These are phyloP conservation scores for Polytrichum formosum DNA, from an alignment of 225 moss, liverwort and hornwort species.

Conservation along the genomic window DNA sequence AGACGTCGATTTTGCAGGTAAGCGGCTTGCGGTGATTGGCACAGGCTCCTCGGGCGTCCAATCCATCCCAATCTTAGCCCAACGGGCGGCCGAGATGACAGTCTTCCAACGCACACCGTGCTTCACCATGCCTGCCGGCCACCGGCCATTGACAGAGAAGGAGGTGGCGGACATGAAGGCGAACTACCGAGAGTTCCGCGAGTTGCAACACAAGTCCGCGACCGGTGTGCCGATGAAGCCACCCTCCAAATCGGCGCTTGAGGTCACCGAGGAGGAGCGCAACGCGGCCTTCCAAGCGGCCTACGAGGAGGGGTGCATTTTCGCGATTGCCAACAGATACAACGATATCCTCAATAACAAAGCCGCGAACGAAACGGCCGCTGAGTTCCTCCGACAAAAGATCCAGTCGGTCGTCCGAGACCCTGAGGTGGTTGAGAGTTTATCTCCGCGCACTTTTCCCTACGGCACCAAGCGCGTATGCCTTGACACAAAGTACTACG, in stretches of 20 bases:
- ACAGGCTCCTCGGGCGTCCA: conserved; percentile 48
- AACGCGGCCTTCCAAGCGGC: conserved; percentile 12
- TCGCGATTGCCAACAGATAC: conserved; percentile 3
- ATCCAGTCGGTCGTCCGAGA: conserved; percentile 13
- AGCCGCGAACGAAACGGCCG: conserved; percentile 26
- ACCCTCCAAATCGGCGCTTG: conserved; percentile 20
- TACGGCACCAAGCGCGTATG: conserved; percentile 20
- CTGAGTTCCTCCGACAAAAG: conserved; percentile 28
- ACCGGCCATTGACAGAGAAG: conserved; percentile 13
- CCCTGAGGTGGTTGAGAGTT: not conserved
- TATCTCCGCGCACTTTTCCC: not conserved
- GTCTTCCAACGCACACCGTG: conserved; percentile 55
- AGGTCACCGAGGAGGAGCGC: conserved; percentile 19
- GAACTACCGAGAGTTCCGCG: conserved; percentile 5
- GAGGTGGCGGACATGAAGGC: conserved; percentile 19
- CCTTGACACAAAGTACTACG: conserved; percentile 11
- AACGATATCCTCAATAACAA: conserved; percentile 10
- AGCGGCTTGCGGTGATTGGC: conserved; percentile 44
- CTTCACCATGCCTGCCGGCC: conserved; percentile 18
- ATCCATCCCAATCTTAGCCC: conserved; percentile 25
- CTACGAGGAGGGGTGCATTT: conserved; percentile 4
- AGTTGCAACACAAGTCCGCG: not conserved
- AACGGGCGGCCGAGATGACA: conserved; percentile 29
- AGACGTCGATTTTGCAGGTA: conserved; percentile 26
- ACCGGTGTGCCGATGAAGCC: not conserved